Evolutionary conservation across 2,329 filamentous ascomycete species (phyloP), one percentile per base, ranked within the genome.

Genomic region (Fusarium sp.): DNA sequence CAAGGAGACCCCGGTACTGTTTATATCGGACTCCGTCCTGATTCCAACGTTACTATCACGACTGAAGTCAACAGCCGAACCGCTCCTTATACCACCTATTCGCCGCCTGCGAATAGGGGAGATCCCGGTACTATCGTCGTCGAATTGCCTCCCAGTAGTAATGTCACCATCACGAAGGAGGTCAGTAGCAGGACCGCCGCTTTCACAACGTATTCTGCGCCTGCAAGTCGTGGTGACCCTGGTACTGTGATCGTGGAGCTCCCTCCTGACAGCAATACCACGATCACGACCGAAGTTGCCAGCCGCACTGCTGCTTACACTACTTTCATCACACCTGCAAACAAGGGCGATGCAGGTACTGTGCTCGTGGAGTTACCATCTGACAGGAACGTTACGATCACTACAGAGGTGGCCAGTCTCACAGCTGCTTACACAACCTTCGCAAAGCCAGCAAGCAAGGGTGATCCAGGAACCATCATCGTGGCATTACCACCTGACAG

Each of bases 1-100:
- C 46, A 32, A 28, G 62, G 62, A 41, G 61, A 65, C 35, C 59
- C 61, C 11, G 61, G 61, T 33, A 65, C 62, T n/a, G 44, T 65
- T 9, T 55, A 60, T 28, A 45, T 65, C 24, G 62, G 51, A 11
- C 10, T 54, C 4, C 60, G 41, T 6, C 51, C 65, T n/a, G 54
- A 54, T 35, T 59, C 48, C 9, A 65, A 65, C 24, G 41, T 56
- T 3, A 65, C 62, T 9, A 51, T 61, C 19, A 65, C 62, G 6
- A 60, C 55, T 5, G 61, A 65, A 19, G 44, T 46, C 7, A 17
- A 26, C 14, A 46, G 43, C 7, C 24, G 50, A 26, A 65, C 55
- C 3, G 37, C 26, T 5, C 55, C 65, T 22, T 65, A 53, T 15
- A 67, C 65, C 5, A 61, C 47, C 5, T 62, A 58, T 3, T 52